These are phyloP conservation scores for Orbilia brochopaga DNA, from an alignment of 2,329 filamentous ascomycete genomes.

Conservation along the genomic window DNA sequence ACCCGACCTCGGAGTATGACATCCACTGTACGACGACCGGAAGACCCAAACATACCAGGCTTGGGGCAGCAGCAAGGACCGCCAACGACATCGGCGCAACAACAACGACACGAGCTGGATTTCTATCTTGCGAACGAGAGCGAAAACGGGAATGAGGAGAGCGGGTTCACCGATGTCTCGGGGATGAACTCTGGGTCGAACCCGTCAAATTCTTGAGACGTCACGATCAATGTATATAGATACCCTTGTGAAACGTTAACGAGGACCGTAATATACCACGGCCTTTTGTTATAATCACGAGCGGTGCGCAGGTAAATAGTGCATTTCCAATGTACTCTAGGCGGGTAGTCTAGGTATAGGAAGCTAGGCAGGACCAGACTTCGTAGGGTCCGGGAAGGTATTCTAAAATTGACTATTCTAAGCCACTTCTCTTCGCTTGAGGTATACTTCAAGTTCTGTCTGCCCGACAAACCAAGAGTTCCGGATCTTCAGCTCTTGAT, in stretches of 20 bases:
- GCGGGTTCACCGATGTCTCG: neutral
- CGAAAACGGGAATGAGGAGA: neutral
- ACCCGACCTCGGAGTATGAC: neutral
- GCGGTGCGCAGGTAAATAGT: no score
- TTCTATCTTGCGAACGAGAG: no score
- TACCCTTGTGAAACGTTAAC: no score
- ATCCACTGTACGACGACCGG: neutral
- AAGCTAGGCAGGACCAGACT: no score
- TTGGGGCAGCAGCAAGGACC: neutral
- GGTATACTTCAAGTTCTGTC: conserved; percentile 52
- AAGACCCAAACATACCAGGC: neutral
- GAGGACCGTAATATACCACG: no score
- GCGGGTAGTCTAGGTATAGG: no score
- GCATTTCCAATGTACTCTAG: no score
- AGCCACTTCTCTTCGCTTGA: conserved; percentile 20
- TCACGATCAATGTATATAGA: no score
- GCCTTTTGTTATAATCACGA: no score
- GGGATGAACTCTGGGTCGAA: no score
- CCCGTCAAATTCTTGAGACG: no score
- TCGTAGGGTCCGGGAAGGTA: no score
- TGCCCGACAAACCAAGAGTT: conserved; percentile 71
- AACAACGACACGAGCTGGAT: neutral
- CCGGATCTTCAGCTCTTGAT: conserved; percentile 65
- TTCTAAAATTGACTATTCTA: neutral
- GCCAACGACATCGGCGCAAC: neutral